Percentiles rank a stretch among this genome's conserved stretches.
phyloP scores from a whole-genome alignment of 108 stramenopile genomes.

The Pseudonitzschia pungens region DNA sequence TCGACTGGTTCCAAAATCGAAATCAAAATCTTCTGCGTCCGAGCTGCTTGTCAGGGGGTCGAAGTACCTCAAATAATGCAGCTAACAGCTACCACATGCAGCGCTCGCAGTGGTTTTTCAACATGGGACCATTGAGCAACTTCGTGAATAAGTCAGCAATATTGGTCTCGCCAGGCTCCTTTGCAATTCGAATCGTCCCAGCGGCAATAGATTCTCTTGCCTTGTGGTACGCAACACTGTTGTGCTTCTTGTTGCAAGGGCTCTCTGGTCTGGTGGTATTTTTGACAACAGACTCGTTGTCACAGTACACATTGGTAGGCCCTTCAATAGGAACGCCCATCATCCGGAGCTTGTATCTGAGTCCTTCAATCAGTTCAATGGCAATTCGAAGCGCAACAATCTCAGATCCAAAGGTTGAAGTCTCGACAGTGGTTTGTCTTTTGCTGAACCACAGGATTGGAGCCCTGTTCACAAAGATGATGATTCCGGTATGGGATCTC shows the following conservation, averaged over 20 bases:
- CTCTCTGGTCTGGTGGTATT: conserved; percentile 47
- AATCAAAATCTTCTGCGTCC: too few species aligned
- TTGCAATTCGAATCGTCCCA: conserved; percentile 26
- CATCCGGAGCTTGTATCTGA: conserved; percentile 60
- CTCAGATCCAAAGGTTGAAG: conserved; percentile 58
- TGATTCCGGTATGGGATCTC: conserved; percentile 52
- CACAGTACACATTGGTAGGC: conserved; percentile 36
- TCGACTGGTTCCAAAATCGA: too few species aligned
- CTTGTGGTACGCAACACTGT: conserved; percentile 45
- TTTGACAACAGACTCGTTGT: conserved; percentile 25
- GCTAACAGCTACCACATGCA: not conserved
- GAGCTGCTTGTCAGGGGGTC: too few species aligned
- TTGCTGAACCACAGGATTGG: conserved; percentile 54
- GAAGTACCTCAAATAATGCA: too few species aligned
- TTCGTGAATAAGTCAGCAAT: conserved; percentile 43
- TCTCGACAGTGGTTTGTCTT: conserved; percentile 55
- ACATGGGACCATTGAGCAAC: conserved; percentile 5
- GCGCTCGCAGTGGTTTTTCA: not conserved
- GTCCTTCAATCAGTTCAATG: conserved; percentile 17
- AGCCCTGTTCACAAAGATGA: conserved; percentile 55
- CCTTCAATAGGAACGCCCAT: conserved; percentile 50
- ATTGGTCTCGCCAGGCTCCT: conserved; percentile 38
- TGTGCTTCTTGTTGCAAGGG: conserved; percentile 55
- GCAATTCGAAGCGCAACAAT: conserved; percentile 38
- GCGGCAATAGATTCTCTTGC: conserved; percentile 39